phyloP scores from a whole-genome alignment of 495 filamentous ascomycete species.

The Astrothelium subdiscretum region DNA sequence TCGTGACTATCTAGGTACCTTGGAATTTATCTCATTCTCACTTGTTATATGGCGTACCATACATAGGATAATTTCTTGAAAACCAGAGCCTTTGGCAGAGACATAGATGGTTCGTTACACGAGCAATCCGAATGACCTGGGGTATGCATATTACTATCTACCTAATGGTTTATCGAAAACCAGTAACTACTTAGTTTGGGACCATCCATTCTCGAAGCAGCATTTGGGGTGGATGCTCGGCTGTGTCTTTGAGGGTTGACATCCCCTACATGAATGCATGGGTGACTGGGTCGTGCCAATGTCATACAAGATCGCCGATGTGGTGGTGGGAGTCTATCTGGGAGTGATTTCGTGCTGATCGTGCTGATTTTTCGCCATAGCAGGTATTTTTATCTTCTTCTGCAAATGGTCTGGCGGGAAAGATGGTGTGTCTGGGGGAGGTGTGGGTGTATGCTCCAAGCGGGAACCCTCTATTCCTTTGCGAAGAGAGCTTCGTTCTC shows the following conservation, averaged over 20 bases:
- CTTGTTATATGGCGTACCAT: no score
- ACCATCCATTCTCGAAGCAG: background rate
- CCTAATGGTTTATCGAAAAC: background rate
- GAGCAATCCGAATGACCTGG: background rate
- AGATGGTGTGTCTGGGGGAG: background rate
- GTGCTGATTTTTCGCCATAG: background rate
- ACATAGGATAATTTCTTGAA: no score
- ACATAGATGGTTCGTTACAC: background rate
- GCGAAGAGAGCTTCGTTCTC: conserved; percentile 81
- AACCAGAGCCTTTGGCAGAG: no score
- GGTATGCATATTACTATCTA: conserved; percentile 2
- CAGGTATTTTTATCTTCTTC: background rate
- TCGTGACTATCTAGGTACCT: no score
- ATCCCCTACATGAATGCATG: background rate
- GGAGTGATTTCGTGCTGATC: background rate
- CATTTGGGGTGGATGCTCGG: background rate
- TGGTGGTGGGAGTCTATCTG: background rate
- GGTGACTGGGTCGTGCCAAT: background rate
- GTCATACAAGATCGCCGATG: background rate
- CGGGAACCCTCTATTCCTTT: background rate
- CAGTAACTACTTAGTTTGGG: background rate
- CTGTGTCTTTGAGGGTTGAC: background rate
- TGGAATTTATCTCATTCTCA: no score
- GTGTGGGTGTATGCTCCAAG: background rate
- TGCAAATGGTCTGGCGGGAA: background rate